phyloP scores from a whole-genome alignment of 1,284 basidiomycete genomes.

The Takashimella tepidaria region DNA sequence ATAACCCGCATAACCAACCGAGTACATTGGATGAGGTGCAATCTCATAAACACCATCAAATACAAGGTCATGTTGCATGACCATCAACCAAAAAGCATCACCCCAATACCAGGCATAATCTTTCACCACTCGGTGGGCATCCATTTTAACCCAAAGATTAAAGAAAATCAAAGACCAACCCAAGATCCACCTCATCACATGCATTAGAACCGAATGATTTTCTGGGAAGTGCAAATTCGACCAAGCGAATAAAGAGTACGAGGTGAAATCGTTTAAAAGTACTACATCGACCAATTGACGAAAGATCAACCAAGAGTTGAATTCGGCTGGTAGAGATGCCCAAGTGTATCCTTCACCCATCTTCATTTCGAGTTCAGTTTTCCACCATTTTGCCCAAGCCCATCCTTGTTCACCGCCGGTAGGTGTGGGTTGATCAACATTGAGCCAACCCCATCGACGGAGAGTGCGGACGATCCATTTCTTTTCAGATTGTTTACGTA shows the following conservation, averaged over 20 bases:
- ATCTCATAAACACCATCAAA: constrained; percentile 96
- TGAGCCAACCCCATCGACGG: constrained; percentile 78
- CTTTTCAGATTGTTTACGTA: constrained; percentile 89
- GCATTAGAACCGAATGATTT: constrained; percentile 66
- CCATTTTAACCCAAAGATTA: constrained; percentile 98
- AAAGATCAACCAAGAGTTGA: constrained; percentile 50
- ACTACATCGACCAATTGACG: constrained; percentile 82
- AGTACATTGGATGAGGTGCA: constrained; percentile 53
- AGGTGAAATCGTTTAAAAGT: constrained; percentile 90
- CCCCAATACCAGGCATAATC: constrained; percentile 92
- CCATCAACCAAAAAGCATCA: constrained; percentile 80
- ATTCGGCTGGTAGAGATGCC: constrained; percentile 57
- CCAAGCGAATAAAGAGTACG: constrained; percentile 94
- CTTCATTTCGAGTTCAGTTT: constrained; percentile 78
- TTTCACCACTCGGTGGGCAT: constrained; percentile 94
- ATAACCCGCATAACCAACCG: constrained; percentile 89
- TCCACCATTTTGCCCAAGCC: constrained; percentile 71
- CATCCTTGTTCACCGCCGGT: constrained; percentile 54
- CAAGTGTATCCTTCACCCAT: constrained; percentile 91
- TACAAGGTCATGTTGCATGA: constrained; percentile 64
- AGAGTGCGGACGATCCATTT: constrained; percentile 86
- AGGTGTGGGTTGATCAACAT: constrained; percentile 48
- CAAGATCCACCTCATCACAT: constrained; percentile 80
- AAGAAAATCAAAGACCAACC: constrained; percentile 83
- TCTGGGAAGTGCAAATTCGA: constrained; percentile 78